Percentiles rank a stretch among this genome's conserved stretches.
phyloP scores from a whole-genome alignment of 2,329 filamentous ascomycete species.

The Alternaria sp. region DNA sequence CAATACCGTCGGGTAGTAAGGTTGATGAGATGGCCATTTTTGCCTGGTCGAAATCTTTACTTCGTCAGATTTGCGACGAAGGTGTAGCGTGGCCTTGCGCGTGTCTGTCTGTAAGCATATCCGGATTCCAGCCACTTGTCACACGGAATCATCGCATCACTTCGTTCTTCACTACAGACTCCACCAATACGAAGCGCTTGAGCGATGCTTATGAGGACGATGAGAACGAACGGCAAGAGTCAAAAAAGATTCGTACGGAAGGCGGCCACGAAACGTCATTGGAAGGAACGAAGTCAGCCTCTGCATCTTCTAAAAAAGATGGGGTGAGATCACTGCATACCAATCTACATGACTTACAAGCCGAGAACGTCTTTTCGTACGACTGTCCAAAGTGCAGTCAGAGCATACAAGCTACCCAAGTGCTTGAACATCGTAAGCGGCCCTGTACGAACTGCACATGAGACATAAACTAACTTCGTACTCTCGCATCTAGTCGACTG shows the following conservation, averaged over 20 bases:
- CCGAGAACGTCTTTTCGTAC: background rate
- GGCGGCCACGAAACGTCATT: background rate
- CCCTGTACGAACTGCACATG: background rate
- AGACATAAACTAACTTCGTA: background rate
- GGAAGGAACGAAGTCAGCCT: background rate
- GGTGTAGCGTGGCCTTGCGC: background rate
- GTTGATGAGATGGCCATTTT: background rate
- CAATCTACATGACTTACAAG: background rate
- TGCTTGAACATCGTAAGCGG: background rate
- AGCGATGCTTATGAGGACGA: background rate
- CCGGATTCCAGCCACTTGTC: background rate
- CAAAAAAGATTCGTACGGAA: background rate
- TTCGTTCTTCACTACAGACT: background rate
- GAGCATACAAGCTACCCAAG: background rate
- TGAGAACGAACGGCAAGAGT: background rate
- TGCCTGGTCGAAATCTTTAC: background rate
- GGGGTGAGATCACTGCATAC: background rate
- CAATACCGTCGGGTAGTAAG: background rate
- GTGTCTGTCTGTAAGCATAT: constrained; percentile 81
- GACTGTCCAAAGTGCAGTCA: background rate
- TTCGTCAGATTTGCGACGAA: background rate
- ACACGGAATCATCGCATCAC: background rate
- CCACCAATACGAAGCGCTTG: background rate
- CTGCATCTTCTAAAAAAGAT: background rate
- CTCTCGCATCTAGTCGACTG: background rate